Evolutionary conservation across 257 asterid genomes (phyloP).

Genomic region (Vinca minor): DNA sequence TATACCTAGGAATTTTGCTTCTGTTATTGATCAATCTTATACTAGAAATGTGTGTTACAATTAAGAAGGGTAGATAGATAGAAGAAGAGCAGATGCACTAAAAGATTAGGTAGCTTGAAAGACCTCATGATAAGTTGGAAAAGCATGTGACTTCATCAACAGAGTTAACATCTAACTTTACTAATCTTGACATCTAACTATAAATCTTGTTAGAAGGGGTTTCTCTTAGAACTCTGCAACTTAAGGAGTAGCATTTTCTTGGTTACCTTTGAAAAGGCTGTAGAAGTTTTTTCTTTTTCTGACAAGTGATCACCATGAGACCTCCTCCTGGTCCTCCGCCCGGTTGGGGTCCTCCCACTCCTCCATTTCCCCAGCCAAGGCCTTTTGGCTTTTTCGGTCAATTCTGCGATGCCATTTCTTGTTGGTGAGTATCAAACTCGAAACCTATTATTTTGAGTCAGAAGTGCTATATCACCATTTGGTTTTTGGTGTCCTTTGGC

Average conservation of each 20-base stretch:
- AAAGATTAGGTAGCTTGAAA: background rate
- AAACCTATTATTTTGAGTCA: too few species aligned
- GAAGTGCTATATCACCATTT: too few species aligned
- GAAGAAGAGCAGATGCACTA: too few species aligned
- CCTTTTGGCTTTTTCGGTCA: slow-evolving; percentile 24
- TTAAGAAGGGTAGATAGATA: slow-evolving; percentile 6
- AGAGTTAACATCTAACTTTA: background rate
- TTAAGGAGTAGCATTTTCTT: too few species aligned
- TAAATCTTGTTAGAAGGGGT: background rate
- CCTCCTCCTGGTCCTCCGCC: background rate
- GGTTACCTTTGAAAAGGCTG: background rate
- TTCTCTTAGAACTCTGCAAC: background rate
- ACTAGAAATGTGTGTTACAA: background rate
- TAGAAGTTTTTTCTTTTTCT: background rate
- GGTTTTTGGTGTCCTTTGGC: slow-evolving; percentile 9
- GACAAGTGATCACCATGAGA: slow-evolving; percentile 3
- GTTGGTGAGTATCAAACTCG: slow-evolving; percentile 30
- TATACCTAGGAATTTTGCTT: background rate
- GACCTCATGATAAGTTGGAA: background rate
- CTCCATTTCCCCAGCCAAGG: background rate
- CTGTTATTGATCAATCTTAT: background rate
- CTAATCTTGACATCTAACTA: background rate
- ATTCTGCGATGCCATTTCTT: slow-evolving; percentile 31
- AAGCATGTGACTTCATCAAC: background rate
- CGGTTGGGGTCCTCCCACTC: background rate